Evolutionary conservation across 2,329 filamentous ascomycete species (phyloP).

Genomic region (Emmonsiellopsis sp.): DNA sequence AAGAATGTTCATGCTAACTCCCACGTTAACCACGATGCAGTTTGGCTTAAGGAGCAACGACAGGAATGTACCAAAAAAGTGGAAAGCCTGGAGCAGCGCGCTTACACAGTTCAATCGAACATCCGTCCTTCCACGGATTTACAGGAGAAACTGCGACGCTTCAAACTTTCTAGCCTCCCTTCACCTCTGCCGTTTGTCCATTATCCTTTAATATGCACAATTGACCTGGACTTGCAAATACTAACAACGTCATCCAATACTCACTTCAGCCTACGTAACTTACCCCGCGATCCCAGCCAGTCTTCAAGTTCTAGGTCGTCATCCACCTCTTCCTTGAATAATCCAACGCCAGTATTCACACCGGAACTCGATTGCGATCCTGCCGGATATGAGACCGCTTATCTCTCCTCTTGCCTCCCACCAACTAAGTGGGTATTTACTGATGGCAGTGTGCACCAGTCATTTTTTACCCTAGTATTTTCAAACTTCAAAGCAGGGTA

Average conservation of each 20-base stretch:
- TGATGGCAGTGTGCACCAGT: background rate
- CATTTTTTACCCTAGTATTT: background rate
- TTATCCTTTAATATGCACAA: background rate
- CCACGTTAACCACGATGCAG: background rate
- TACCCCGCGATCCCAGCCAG: background rate
- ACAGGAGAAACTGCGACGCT: background rate
- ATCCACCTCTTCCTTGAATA: background rate
- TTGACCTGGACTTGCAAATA: constrained; percentile 1
- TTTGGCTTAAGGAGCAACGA: background rate
- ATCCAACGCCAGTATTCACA: background rate
- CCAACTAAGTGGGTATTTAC: background rate
- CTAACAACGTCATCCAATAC: background rate
- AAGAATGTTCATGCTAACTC: background rate
- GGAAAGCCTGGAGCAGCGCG: background rate
- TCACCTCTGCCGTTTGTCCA: background rate
- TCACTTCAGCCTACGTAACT: background rate
- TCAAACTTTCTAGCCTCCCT: background rate
- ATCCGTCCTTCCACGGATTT: background rate
- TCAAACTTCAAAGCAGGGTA: background rate
- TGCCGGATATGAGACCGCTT: background rate
- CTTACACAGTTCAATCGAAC: background rate
- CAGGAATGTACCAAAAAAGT: background rate
- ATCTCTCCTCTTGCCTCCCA: background rate
- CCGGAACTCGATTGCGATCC: background rate
- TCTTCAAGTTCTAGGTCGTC: background rate